These are phyloP conservation scores for Ganoderma lucidum DNA, from an alignment of 1,284 basidiomycete species.

Conservation along the genomic window DNA sequence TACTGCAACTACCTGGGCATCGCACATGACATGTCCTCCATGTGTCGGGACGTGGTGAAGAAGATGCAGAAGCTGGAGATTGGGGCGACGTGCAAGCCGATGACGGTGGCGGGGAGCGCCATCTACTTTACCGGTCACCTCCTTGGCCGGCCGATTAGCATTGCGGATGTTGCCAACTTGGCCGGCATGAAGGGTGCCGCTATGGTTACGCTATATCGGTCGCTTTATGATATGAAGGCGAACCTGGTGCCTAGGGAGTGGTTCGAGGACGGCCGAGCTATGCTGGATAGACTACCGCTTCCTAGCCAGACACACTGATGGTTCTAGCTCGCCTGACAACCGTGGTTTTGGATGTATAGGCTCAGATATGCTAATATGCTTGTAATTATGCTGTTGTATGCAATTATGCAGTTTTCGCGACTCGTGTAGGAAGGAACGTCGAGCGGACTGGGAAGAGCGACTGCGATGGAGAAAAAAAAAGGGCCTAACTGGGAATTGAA, in stretches of 20 bases:
- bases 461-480: background rate
- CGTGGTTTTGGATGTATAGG: background rate
- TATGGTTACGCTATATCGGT: background rate
- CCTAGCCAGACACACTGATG: background rate
- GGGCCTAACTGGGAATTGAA: slow-evolving; percentile 13
- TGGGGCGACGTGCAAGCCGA: background rate
- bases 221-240: background rate
- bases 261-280: background rate
- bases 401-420: background rate
- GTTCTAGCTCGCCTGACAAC: background rate
- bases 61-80: background rate
- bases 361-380: background rate
- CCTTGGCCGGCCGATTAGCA: background rate
- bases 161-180: background rate
- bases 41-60: background rate
- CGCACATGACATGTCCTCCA: background rate
- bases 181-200: background rate
- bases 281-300: background rate
- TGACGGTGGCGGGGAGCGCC: slow-evolving; percentile 3
- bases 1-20: slow-evolving; percentile 6
- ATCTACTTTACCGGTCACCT: slow-evolving; percentile 6
- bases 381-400: background rate
- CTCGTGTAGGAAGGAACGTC: no score
- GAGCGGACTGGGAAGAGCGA: background rate
- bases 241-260: background rate